Conservation (phyloP, 2,329 filamentous ascomycete genomes). For the Arthrocladium fulminans region DNA sequence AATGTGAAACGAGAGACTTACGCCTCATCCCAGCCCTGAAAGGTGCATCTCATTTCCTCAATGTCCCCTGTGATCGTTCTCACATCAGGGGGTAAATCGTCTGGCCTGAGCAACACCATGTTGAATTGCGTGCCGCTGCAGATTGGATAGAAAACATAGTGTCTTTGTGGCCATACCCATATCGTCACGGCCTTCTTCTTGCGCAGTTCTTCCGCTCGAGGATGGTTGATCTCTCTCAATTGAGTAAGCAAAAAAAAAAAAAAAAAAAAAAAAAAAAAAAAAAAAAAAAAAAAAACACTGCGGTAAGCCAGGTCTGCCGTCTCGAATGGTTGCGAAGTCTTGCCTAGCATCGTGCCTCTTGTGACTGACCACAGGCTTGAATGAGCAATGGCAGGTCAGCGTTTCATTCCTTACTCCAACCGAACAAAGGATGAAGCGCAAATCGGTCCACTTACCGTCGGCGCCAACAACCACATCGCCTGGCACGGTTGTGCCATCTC, state of each 20-base stretch:
- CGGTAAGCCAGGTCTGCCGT: slow-evolving; percentile 28
- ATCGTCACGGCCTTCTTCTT: slow-evolving; percentile 23
- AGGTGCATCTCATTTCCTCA: slow-evolving; percentile 19
- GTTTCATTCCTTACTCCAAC: too few species aligned
- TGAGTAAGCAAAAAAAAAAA: too few species aligned
- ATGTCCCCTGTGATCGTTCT: not conserved
- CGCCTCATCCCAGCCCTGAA: slow-evolving; percentile 26
- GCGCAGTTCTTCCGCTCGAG: slow-evolving; percentile 21
- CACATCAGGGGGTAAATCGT: slow-evolving; percentile 13
- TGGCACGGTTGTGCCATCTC: too few species aligned
- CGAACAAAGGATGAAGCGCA: too few species aligned
- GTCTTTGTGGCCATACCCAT: slow-evolving; percentile 27
- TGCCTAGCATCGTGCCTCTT: slow-evolving; percentile 18
- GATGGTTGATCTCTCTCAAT: too few species aligned
- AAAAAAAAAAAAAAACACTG: slow-evolving; percentile 23
- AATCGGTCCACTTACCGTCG: slow-evolving; percentile 25
- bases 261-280: too few species aligned
- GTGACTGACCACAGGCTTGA: too few species aligned
- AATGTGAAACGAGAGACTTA: too few species aligned
- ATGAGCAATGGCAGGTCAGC: too few species aligned
- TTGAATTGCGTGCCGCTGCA: slow-evolving; percentile 26
- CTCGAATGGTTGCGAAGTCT: not conserved
- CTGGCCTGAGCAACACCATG: slow-evolving; percentile 24
- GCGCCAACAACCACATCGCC: slow-evolving; percentile 25
- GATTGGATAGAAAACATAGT: slow-evolving; percentile 26